Evolutionary conservation across 345 rosid species (phyloP).

Genomic region (Rhizophora mangle): DNA sequence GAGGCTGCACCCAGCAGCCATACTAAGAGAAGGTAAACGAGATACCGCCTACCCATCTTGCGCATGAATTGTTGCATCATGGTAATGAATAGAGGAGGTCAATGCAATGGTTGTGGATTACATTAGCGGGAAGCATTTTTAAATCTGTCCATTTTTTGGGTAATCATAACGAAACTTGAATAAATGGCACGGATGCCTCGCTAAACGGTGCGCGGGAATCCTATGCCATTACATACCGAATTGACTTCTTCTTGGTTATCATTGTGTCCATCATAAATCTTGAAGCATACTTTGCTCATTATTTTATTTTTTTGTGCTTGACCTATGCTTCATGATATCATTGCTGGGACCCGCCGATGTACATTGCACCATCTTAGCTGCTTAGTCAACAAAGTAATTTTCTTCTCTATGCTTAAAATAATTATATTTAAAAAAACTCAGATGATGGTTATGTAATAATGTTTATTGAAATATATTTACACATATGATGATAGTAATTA

Average conservation of each 20-base stretch:
- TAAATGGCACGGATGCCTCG: slow-evolving; percentile 27
- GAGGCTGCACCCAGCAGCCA: slow-evolving; percentile 36
- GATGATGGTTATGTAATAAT: too few species aligned
- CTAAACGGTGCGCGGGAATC: slow-evolving; percentile 44
- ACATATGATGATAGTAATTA: too few species aligned
- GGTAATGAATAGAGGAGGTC: slow-evolving; percentile 15
- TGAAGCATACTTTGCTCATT: slow-evolving; percentile 14
- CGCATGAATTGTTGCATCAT: slow-evolving; percentile 17
- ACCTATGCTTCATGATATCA: slow-evolving; percentile 21
- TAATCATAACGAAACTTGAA: slow-evolving; percentile 44
- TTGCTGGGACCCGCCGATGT: slow-evolving; percentile 24
- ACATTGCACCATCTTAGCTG: slow-evolving; percentile 4
- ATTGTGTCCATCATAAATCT: slow-evolving; percentile 42
- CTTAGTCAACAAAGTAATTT: background rate
- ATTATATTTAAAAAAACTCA: background rate
- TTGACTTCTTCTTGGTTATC: slow-evolving; percentile 50
- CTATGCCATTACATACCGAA: slow-evolving; percentile 34
- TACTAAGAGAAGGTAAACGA: slow-evolving; percentile 30
- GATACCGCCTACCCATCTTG: slow-evolving; percentile 36
- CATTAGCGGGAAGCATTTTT: slow-evolving; percentile 24
- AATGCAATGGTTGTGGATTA: slow-evolving; percentile 12
- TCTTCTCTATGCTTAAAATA: background rate
- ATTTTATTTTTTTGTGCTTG: slow-evolving; percentile 33
- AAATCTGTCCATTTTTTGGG: slow-evolving; percentile 17
- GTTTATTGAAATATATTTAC: too few species aligned